A percentile compares a stretch with the other conserved stretches of the same genome.
Conservation (phyloP, 148 eudicot genomes). For the Silene latifolia region DNA sequence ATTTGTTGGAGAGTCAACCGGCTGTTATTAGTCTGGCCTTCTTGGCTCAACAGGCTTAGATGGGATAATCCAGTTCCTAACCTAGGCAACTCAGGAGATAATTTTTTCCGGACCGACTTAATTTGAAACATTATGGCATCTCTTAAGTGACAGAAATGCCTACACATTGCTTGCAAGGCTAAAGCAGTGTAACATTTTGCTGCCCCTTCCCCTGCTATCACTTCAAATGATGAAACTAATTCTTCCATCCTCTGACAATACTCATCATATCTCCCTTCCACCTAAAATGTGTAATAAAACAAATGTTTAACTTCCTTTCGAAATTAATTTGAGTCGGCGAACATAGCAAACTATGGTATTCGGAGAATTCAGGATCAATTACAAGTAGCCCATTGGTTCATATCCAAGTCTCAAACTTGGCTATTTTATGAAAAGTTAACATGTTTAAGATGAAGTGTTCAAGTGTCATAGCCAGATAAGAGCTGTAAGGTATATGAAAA, state of each 20-base stretch:
- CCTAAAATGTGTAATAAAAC: constrained; percentile 36
- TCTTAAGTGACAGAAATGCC: constrained; percentile 75
- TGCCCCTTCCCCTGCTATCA: constrained; percentile 68
- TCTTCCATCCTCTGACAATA: constrained; percentile 67
- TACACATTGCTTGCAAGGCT: constrained; percentile 89
- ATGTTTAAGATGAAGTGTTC: too few species aligned
- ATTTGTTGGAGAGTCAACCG: constrained; percentile 60
- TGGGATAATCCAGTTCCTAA: constrained; percentile 53
- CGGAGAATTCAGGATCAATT: too few species aligned
- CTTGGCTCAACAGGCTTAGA: constrained; percentile 54
- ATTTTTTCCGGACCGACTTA: constrained; percentile 34
- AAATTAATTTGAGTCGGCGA: neutral
- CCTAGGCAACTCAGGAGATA: constrained; percentile 47
- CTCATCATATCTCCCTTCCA: constrained; percentile 51
- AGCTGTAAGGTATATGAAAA: neutral
- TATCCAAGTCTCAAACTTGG: too few species aligned
- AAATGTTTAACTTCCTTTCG: too few species aligned
- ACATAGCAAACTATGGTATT: too few species aligned
- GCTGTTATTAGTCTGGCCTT: constrained; percentile 31
- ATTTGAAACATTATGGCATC: constrained; percentile 74
- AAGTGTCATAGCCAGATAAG: too few species aligned
- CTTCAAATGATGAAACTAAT: constrained; percentile 60
- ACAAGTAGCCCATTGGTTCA: too few species aligned
- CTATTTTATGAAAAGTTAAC: too few species aligned
- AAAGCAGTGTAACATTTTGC: constrained; percentile 87